Evolutionary conservation across 2,329 filamentous ascomycete genomes (phyloP).

Genomic region (Trichoderma arundinaceum): DNA sequence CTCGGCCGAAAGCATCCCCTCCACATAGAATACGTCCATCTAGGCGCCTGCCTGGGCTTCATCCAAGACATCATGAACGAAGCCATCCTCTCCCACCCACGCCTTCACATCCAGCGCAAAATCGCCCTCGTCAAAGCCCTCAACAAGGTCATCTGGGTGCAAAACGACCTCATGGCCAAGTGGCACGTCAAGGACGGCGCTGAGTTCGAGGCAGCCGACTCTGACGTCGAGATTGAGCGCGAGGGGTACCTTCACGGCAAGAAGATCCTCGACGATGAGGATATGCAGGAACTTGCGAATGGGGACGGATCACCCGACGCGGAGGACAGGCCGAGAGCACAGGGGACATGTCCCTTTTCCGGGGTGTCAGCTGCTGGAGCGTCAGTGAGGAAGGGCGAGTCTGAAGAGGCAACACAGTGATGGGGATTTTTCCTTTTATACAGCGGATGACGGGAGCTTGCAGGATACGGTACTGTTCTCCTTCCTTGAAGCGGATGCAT

Average conservation of each 20-base stretch:
- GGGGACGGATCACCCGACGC: not conserved
- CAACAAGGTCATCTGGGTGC: slow-evolving; percentile 84
- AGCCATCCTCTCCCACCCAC: slow-evolving; percentile 74
- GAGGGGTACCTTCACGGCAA: slow-evolving; percentile 70
- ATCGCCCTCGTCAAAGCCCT: slow-evolving; percentile 76
- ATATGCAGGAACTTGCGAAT: not conserved
- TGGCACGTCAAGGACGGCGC: slow-evolving; percentile 76
- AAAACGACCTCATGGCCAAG: slow-evolving; percentile 85
- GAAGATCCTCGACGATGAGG: slow-evolving; percentile 56
- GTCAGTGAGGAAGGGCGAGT: slow-evolving; percentile 2
- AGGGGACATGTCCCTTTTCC: slow-evolving; percentile 26
- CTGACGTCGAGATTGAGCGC: slow-evolving; percentile 58
- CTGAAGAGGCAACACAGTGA: not conserved
- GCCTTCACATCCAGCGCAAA: slow-evolving; percentile 69
- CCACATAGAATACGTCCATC: slow-evolving; percentile 81
- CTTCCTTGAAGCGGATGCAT: not conserved
- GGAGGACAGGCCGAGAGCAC: not conserved
- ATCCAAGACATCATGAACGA: slow-evolving; percentile 80
- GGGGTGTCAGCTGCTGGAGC: slow-evolving; percentile 17
- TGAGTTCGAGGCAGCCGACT: slow-evolving; percentile 58
- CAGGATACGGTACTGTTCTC: not conserved
- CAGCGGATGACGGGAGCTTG: not conserved
- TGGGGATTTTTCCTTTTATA: not conserved
- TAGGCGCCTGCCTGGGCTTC: slow-evolving; percentile 73
- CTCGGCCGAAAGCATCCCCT: slow-evolving; percentile 73